Conservation (phyloP, 2,329 filamentous ascomycete species). For the Colletotrichum coccodes region DNA sequence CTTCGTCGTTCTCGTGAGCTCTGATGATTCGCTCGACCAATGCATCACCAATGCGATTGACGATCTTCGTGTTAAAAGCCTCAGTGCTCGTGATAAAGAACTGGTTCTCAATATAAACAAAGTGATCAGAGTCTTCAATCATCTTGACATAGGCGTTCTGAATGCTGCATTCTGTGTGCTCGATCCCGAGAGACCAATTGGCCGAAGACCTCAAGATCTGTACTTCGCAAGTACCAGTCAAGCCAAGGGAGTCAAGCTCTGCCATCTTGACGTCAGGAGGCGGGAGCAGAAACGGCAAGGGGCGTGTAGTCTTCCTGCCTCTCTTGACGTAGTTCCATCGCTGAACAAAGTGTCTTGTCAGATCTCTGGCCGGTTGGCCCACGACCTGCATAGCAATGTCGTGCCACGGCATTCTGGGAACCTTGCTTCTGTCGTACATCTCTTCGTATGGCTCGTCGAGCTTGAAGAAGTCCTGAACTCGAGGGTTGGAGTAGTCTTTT, state of each 20-base stretch:
- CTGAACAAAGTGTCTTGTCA: slow-evolving; percentile 96
- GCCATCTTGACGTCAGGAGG: slow-evolving; percentile 90
- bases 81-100: slow-evolving; percentile 97
- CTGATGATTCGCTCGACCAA: slow-evolving; percentile 91
- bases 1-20: slow-evolving; percentile 83
- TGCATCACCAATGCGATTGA: slow-evolving; percentile 94
- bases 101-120: slow-evolving; percentile 98
- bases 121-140: slow-evolving; percentile 95
- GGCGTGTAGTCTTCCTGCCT: slow-evolving; percentile 90
- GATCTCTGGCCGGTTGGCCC: slow-evolving; percentile 91
- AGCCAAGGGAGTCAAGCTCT: slow-evolving; percentile 86
- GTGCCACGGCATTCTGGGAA: slow-evolving; percentile 98
- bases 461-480: slow-evolving; percentile 93
- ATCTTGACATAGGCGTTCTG: slow-evolving; percentile 95
- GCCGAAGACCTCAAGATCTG: slow-evolving; percentile 93
- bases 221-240: slow-evolving; percentile 95
- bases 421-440: slow-evolving; percentile 93
- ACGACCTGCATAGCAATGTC: slow-evolving; percentile 98
- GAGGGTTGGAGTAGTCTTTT: slow-evolving; percentile 97
- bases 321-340: slow-evolving; percentile 97
- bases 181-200: slow-evolving; percentile 91
- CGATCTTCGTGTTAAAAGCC: slow-evolving; percentile 86
- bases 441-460: slow-evolving; percentile 96
- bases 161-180: slow-evolving; percentile 91
- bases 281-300: slow-evolving; percentile 91